phyloP scores from a whole-genome alignment of 495 filamentous ascomycete species.

The Podospora bellae-mahoneyi region DNA sequence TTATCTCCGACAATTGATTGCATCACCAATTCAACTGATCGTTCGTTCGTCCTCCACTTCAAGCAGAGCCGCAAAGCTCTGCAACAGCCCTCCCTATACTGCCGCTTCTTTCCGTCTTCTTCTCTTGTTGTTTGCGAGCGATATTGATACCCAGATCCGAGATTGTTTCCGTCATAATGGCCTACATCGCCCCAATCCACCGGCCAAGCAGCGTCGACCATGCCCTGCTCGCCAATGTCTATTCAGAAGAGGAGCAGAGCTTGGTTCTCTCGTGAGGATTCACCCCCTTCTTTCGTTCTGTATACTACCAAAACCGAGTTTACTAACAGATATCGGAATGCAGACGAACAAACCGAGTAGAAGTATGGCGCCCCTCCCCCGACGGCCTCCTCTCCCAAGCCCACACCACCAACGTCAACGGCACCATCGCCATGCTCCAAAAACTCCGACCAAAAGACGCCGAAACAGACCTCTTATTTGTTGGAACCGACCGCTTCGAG shows the following conservation, averaged over 20 bases:
- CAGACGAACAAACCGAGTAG: slow-evolving; percentile 89
- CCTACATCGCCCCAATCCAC: slow-evolving; percentile 93
- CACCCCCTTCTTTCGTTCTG: slow-evolving; percentile 9
- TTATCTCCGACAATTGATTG: slow-evolving; percentile 20
- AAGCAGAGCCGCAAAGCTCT: slow-evolving; percentile 1
- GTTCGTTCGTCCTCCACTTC: not conserved
- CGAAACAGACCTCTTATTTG: slow-evolving; percentile 80
- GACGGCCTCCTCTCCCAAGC: slow-evolving; percentile 40
- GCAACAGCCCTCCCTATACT: slow-evolving; percentile 5
- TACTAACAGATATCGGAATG: slow-evolving; percentile 9
- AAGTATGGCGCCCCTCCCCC: slow-evolving; percentile 65
- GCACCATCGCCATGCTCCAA: slow-evolving; percentile 79
- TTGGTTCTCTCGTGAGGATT: slow-evolving; percentile 78
- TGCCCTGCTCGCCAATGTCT: slow-evolving; percentile 74
- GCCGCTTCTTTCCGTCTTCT: slow-evolving; percentile 4
- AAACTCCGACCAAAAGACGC: slow-evolving; percentile 72
- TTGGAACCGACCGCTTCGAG: slow-evolving; percentile 82
- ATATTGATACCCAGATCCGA: not conserved
- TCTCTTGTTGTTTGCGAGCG: slow-evolving; percentile 6
- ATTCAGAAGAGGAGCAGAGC: slow-evolving; percentile 69
- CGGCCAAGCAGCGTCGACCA: slow-evolving; percentile 83
- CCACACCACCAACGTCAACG: slow-evolving; percentile 69
- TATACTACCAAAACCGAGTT: not conserved
- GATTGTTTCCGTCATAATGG: slow-evolving; percentile 54
- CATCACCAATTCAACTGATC: not conserved